Base-by-base conservation (phyloP, 75 land plant genomes). In the Picea sitchensis region DNA sequence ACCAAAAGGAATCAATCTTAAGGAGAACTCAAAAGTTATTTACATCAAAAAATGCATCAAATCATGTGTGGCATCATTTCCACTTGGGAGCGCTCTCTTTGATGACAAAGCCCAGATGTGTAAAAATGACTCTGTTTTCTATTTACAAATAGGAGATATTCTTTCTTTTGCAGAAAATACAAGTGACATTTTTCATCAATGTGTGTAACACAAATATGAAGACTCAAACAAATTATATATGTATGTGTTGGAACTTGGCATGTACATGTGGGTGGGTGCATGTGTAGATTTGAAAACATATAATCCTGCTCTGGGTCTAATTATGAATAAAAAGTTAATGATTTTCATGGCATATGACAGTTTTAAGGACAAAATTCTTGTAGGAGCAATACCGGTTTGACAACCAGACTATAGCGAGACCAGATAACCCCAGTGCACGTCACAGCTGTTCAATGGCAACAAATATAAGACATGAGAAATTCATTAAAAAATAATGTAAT, bases 391-490 rank as follows among this genome's bases (percentile, higher is more conserved):
- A 94, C 99, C 83, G 99, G 99, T 18, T 85, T 96, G 56, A 96
- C 91, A 2, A 96, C 98, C 14, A 78, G 88, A 88, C 99, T 94
- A 87, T 96, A 96, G 44, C 98, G 92, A 9, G 99, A 88, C 99
- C 99, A 96, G 20, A 96, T 90, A 56, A 96, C 15, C 32, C 99
- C 99, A 71, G 95, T 96, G 80, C 83, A 80, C 21, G 99, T 72
- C 77, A 96, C 93, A 86, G 98, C 99, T 96, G 92, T 41, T 71
- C 74, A 71, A 71, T 23, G 44, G 51, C 69, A 79, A 64, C 56
- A 51, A 9, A 51, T 51, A 41, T 69, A 38, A 59, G 2, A 54
- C 78, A 20, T n/a, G 73, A 23, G 6, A 57, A 79, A 47, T 79
- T n/a, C 30, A 44, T 3, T 61, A 61, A 20, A 31, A 57, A 58